phyloP scores from a whole-genome alignment of 768 basidiomycete species.

The Termitomyces sp. region DNA sequence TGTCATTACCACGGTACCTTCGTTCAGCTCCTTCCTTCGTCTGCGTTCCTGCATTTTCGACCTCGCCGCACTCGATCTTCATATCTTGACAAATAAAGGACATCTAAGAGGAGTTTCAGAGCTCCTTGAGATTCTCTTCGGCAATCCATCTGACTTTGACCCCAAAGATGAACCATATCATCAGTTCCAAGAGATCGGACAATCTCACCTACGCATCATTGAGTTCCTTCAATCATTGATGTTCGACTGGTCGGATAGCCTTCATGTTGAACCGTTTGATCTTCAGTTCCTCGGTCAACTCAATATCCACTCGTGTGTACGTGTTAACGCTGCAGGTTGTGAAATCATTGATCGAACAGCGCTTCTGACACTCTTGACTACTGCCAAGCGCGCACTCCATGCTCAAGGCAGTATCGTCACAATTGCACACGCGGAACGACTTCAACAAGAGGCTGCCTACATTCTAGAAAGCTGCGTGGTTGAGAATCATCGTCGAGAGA shows the following conservation, averaged over 20 bases:
- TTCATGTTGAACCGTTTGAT: slow-evolving; percentile 52
- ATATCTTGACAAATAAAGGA: slow-evolving; percentile 75
- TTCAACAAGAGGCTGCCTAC: slow-evolving; percentile 67
- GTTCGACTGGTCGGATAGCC: slow-evolving; percentile 84
- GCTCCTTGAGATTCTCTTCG: slow-evolving; percentile 80
- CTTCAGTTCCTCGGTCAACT: slow-evolving; percentile 64
- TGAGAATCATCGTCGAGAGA: slow-evolving; percentile 85
- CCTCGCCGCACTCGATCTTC: slow-evolving; percentile 82
- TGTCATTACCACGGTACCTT: slow-evolving; percentile 61
- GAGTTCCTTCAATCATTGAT: slow-evolving; percentile 85
- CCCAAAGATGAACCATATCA: slow-evolving; percentile 48
- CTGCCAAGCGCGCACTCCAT: slow-evolving; percentile 59
- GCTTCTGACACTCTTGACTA: slow-evolving; percentile 63
- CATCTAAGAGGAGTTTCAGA: slow-evolving; percentile 71
- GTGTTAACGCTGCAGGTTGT: slow-evolving; percentile 67
- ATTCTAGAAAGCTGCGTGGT: slow-evolving; percentile 80
- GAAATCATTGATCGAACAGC: slow-evolving; percentile 77
- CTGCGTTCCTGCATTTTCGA: slow-evolving; percentile 84
- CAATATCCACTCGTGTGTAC: slow-evolving; percentile 67
- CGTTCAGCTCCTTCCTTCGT: slow-evolving; percentile 73
- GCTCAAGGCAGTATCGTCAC: slow-evolving; percentile 65
- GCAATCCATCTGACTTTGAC: slow-evolving; percentile 51
- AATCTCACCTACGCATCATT: slow-evolving; percentile 81
- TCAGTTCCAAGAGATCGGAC: slow-evolving; percentile 71
- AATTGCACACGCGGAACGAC: slow-evolving; percentile 57